Evolutionary conservation across 768 basidiomycete genomes (phyloP).

Genomic region (Stropharia rugosoannulata): DNA sequence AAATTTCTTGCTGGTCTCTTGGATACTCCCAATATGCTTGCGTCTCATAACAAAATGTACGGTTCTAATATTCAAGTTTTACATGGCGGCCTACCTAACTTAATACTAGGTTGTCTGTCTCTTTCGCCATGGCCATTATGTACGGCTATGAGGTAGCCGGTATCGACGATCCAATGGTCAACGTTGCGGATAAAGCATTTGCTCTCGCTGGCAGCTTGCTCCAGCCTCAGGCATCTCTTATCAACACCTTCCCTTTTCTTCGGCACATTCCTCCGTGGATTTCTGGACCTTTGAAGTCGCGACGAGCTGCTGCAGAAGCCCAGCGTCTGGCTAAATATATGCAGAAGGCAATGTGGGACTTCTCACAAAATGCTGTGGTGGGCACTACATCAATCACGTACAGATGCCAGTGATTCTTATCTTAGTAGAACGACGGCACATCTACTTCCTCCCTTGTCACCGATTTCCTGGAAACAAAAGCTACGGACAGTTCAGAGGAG

Average conservation of each 20-base stretch:
- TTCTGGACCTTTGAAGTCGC: conserved; percentile 7
- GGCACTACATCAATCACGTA: not conserved
- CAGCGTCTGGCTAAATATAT: not conserved
- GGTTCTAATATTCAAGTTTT: too few species aligned
- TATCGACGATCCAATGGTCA: conserved; percentile 12
- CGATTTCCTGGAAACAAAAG: not conserved
- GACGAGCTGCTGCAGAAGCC: not conserved
- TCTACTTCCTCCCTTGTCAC: not conserved
- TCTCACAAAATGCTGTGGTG: conserved; percentile 5
- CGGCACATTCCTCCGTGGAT: conserved; percentile 13
- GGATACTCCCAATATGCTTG: too few species aligned
- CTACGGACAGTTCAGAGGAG: not conserved
- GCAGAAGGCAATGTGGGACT: conserved; percentile 3
- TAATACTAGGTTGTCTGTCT: not conserved
- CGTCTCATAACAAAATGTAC: too few species aligned
- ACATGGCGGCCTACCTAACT: not conserved
- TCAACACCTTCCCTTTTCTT: conserved; percentile 13
- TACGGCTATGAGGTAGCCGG: not conserved
- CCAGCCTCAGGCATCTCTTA: conserved; percentile 1
- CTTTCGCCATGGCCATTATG: not conserved
- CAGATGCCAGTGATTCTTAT: not conserved
- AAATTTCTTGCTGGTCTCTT: too few species aligned
- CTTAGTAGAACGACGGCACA: not conserved
- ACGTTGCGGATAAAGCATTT: conserved; percentile 3
- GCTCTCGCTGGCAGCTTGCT: conserved; percentile 4